These are phyloP conservation scores for Kwoniella bestiolae DNA, from an alignment of 768 basidiomycete genomes.

Conservation along the genomic window DNA sequence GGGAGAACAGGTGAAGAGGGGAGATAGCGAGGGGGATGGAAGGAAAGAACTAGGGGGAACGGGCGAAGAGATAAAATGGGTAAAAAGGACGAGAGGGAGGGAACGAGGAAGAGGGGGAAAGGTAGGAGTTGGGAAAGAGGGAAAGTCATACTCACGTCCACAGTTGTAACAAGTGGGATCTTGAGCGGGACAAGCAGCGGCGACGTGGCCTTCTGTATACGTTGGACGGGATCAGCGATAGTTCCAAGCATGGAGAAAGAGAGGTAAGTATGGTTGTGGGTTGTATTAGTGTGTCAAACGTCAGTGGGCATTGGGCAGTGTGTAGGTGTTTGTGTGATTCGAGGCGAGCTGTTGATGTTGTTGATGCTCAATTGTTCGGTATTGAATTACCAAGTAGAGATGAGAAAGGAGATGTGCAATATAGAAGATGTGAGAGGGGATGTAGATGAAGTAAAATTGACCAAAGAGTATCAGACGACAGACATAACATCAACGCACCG, in stretches of 20 bases:
- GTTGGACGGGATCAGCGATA: neutral
- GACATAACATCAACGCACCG: too few species aligned
- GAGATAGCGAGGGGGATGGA: too few species aligned
- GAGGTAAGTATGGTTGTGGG: constrained; percentile 8
- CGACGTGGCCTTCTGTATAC: constrained; percentile 54
- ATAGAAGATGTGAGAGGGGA: neutral
- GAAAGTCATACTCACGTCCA: constrained; percentile 31
- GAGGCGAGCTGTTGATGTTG: neutral
- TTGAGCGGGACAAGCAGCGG: constrained; percentile 52
- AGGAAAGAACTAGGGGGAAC: too few species aligned
- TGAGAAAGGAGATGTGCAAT: too few species aligned
- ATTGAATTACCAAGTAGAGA: neutral
- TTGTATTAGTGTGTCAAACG: neutral
- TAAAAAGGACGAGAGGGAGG: too few species aligned
- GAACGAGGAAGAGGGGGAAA: constrained; percentile 5
- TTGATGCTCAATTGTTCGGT: neutral
- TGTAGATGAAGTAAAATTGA: too few species aligned
- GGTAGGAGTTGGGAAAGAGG: too few species aligned
- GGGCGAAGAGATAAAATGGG: too few species aligned
- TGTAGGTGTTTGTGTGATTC: neutral
- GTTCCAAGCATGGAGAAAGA: neutral
- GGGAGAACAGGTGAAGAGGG: too few species aligned
- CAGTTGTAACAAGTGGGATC: constrained; percentile 56
- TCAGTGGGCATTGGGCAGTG: constrained; percentile 12
- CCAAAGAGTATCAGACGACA: neutral